Percentiles rank a stretch among this genome's conserved stretches.
These are phyloP conservation scores for Thermothelomyces thermophilus DNA, from an alignment of 2,329 filamentous ascomycete species.

Conservation along the genomic window DNA sequence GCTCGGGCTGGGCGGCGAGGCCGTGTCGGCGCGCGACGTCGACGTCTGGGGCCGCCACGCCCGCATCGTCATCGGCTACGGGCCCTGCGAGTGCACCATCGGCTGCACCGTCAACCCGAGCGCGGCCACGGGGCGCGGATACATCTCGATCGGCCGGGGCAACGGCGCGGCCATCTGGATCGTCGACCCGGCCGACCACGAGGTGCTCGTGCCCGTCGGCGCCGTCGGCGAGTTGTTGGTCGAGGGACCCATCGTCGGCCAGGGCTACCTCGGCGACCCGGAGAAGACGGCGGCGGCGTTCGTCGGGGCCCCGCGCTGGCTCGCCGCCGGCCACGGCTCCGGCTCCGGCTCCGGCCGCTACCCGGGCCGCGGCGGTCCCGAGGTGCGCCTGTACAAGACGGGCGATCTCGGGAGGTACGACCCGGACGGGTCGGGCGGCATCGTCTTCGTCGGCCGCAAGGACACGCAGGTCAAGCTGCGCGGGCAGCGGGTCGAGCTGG, in stretches of 20 bases:
- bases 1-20: slow-evolving; percentile 24
- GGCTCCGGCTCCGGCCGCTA: too few species aligned
- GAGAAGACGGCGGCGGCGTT: slow-evolving; percentile 34
- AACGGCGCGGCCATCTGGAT: slow-evolving; percentile 12
- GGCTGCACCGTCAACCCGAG: slow-evolving; percentile 28
- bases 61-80: slow-evolving; percentile 46
- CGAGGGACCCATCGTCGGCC: slow-evolving; percentile 17
- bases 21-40: slow-evolving; percentile 21
- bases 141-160: slow-evolving; percentile 40
- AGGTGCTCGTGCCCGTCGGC: slow-evolving; percentile 20
- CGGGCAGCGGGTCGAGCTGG: slow-evolving; percentile 29
- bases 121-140: slow-evolving; percentile 21
- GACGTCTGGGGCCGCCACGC: slow-evolving; percentile 39
- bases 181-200: slow-evolving; percentile 12
- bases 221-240: slow-evolving; percentile 21
- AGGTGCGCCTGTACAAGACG: slow-evolving; percentile 39
- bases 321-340: neutral
- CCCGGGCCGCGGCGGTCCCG: slow-evolving; percentile 14
- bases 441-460: slow-evolving; percentile 23
- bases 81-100: slow-evolving; percentile 49
- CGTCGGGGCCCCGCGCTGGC: slow-evolving; percentile 2
- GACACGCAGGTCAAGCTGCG: slow-evolving; percentile 24
- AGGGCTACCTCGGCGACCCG: slow-evolving; percentile 20
- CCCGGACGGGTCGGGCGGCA: slow-evolving; percentile 18
- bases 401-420: slow-evolving; percentile 27